Evolutionary conservation across 73 alveolate genomes (phyloP), one percentile per base, ranked within the genome.

Genomic region (Effrenium voratum): DNA sequence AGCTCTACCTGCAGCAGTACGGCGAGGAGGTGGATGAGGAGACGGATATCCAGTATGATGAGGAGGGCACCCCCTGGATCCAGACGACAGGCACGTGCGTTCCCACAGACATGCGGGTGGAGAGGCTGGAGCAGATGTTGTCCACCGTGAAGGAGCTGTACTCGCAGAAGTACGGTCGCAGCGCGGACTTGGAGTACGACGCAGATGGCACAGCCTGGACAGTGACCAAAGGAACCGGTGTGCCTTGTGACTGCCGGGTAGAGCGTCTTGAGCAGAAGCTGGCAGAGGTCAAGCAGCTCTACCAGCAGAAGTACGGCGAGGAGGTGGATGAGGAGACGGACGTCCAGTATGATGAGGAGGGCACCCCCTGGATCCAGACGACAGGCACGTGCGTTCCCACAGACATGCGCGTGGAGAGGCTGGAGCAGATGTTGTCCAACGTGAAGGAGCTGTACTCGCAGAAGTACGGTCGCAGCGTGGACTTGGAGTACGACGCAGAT

Each of bases 111-210:
- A 22, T 43, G 32, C 90, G 90, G 16, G 90, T 79, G 47, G 90
- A 79, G 90, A 22, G 90, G 38, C 44, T 79, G 90, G 90, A 79
- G 90, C 90, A 45, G 90, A 79, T 43, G 70, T 66, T 79, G 16
- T 22, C 59, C n/a, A 34, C 6, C 13, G 90, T 79, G 10, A 79
- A 79, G n/a, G 68, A 32, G 22, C 90, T 79, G 44, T 79, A 79
- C 63, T 19, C 63, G 30, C 43, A 80, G 63, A 80, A 46, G 47
- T 80, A 80, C 44, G 91, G 91, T 66, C 68, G 66, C 68, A 66
- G 44, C 22, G 91, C 44, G 28, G 91, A 80, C 44, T 16, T 24
- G 8, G 91, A 80, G 91, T 80, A 80, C 28, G 91, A 80, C 44
- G 91, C 66, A 5, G 91, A 80, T 22, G 91, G 91, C 59, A 80